These are phyloP conservation scores for Tricholoma matsutake DNA, from an alignment of 768 basidiomycete species.

Conservation along the genomic window DNA sequence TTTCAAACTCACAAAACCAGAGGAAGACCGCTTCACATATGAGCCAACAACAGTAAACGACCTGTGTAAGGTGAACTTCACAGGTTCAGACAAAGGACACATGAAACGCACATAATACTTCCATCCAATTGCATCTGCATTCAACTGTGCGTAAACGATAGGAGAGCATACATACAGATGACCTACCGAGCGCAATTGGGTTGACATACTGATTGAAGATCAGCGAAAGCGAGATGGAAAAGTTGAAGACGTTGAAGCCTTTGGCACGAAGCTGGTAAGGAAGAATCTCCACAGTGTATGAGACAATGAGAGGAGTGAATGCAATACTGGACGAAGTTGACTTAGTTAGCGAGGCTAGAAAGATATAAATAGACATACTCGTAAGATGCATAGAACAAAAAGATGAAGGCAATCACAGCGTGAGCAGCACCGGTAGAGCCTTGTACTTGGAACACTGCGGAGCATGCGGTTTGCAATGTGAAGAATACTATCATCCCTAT, in stretches of 20 bases:
- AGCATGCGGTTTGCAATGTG: slow-evolving; percentile 64
- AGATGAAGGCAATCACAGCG: slow-evolving; percentile 80
- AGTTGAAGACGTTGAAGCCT: slow-evolving; percentile 80
- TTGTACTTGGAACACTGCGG: slow-evolving; percentile 50
- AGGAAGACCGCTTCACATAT: slow-evolving; percentile 61
- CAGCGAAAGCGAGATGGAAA: slow-evolving; percentile 71
- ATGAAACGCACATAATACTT: slow-evolving; percentile 61
- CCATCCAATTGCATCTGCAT: slow-evolving; percentile 51
- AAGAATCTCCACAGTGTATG: slow-evolving; percentile 87
- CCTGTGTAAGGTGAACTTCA: slow-evolving; percentile 23
- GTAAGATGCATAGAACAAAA: slow-evolving; percentile 77
- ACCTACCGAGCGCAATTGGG: slow-evolving; percentile 62
- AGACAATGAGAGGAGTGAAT: slow-evolving; percentile 83
- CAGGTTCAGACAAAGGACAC: background rate
- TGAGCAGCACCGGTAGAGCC: slow-evolving; percentile 48
- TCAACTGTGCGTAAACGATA: slow-evolving; percentile 2
- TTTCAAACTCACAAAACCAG: slow-evolving; percentile 46
- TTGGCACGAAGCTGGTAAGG: slow-evolving; percentile 83
- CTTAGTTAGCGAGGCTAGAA: background rate
- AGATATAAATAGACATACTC: slow-evolving; percentile 40
- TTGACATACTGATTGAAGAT: slow-evolving; percentile 92
- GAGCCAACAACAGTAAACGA: slow-evolving; percentile 74
- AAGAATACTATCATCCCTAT: slow-evolving; percentile 64
- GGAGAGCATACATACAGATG: background rate
- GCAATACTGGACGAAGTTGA: slow-evolving; percentile 46